A percentile compares a stretch with the other conserved stretches of the same genome.
Evolutionary conservation across 202 grass and related monocot species (phyloP).

Genomic region (Zizania palustris): DNA sequence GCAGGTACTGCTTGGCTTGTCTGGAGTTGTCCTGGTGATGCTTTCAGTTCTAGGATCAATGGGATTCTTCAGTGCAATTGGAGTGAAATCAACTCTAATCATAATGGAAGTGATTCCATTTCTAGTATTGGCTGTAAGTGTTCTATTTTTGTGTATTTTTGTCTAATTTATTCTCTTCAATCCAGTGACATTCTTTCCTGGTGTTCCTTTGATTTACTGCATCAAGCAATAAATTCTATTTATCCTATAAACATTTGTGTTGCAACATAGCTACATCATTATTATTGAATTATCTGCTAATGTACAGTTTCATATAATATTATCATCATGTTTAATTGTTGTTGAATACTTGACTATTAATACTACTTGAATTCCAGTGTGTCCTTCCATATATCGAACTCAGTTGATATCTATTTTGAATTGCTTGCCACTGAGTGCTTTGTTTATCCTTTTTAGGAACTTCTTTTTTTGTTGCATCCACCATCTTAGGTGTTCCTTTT

Average conservation of each 20-base stretch:
- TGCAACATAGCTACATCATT: constrained; percentile 30
- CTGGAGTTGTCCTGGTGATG: constrained; percentile 88
- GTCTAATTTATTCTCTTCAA: constrained; percentile 21
- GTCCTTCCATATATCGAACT: constrained; percentile 8
- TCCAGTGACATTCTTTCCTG: constrained; percentile 30
- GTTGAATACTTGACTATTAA: background rate
- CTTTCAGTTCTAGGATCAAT: constrained; percentile 96
- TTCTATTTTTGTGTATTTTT: constrained; percentile 32
- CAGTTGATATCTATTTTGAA: constrained; percentile 25
- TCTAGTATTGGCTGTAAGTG: constrained; percentile 94
- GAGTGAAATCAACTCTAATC: constrained; percentile 94
- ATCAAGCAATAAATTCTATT: constrained; percentile 3
- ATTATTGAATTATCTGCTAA: constrained; percentile 30
- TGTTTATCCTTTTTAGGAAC: constrained; percentile 24
- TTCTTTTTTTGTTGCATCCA: constrained; percentile 21
- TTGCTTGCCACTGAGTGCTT: background rate
- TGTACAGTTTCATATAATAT: background rate
- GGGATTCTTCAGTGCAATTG: constrained; percentile 88
- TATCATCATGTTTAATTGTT: constrained; percentile 2
- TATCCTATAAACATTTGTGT: constrained; percentile 25
- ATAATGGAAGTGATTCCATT: constrained; percentile 99
- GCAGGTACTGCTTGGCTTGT: constrained; percentile 90
- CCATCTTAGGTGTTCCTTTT: background rate
- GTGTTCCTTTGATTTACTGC: constrained; percentile 1
- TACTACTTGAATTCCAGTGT: background rate